phyloP scores from a whole-genome alignment of 176 grass and related monocot species.

The Olyra latifolia region DNA sequence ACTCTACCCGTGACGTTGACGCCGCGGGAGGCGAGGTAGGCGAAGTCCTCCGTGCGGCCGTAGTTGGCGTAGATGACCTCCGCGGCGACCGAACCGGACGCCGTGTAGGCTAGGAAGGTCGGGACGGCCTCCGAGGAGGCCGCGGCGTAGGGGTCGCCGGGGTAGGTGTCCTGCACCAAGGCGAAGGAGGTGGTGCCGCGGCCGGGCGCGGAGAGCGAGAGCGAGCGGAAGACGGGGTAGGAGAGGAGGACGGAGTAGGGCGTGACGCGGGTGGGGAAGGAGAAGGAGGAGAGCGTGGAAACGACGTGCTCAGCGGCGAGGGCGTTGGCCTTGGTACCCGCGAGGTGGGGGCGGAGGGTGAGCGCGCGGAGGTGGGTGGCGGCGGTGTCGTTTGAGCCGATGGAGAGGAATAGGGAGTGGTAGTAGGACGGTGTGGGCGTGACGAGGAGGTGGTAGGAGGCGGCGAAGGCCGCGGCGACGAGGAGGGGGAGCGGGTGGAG shows the following conservation, averaged over 20 bases:
- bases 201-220: conserved; percentile 53
- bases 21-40: conserved; percentile 48
- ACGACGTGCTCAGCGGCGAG: conserved; percentile 46
- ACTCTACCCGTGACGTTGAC: conserved; percentile 77
- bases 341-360: conserved; percentile 69
- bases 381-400: conserved; percentile 77
- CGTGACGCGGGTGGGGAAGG: conserved; percentile 49
- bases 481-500: conserved; percentile 30
- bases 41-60: conserved; percentile 78
- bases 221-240: conserved; percentile 58
- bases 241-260: conserved; percentile 81
- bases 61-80: conserved; percentile 82
- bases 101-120: conserved; percentile 78
- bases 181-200: conserved; percentile 40
- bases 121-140: conserved; percentile 50
- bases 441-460: conserved; percentile 32
- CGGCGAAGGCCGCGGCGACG: conserved; percentile 32
- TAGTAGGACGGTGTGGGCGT: conserved; percentile 42
- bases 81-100: conserved; percentile 63
- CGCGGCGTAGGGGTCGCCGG: conserved; percentile 52
- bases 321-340: conserved; percentile 55
- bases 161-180: conserved; percentile 57
- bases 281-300: conserved; percentile 33
- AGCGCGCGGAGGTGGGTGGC: conserved; percentile 69
- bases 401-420: conserved; percentile 71